A percentile compares a stretch with the other conserved stretches of the same genome.
These are phyloP conservation scores for Pestalotiopsis sp. DNA, from an alignment of 2,329 filamentous ascomycete species.

Conservation along the genomic window DNA sequence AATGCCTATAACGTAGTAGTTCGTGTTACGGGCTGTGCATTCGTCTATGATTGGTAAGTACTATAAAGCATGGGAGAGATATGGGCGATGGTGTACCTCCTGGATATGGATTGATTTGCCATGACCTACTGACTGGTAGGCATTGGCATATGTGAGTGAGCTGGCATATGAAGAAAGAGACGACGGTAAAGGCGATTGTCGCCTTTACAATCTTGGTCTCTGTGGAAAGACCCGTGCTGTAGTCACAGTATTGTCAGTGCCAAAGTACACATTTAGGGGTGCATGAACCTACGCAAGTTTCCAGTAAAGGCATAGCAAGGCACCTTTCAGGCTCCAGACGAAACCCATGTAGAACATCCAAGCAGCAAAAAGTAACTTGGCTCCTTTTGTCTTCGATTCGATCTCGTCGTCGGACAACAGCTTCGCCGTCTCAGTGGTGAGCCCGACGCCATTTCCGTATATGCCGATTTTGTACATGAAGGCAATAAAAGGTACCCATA, in stretches of 20 bases:
- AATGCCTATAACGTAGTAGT: conserved; percentile 11
- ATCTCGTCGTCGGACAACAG: background rate
- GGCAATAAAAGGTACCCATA: background rate
- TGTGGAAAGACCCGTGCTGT: background rate
- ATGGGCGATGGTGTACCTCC: background rate
- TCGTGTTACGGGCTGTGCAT: conserved; percentile 12
- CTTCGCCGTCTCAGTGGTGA: conserved; percentile 1
- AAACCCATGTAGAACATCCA: conserved; percentile 13
- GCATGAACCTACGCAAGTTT: background rate
- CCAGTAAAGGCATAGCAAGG: conserved; percentile 6
- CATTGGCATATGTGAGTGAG: conserved; percentile 10
- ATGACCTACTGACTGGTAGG: conserved; percentile 12
- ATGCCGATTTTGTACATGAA: background rate
- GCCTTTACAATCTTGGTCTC: conserved; percentile 7
- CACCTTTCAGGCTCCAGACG: conserved; percentile 12
- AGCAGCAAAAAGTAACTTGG: conserved; percentile 3
- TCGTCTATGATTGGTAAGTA: conserved; percentile 1
- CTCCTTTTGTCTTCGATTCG: background rate
- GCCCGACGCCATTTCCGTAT: conserved; percentile 2
- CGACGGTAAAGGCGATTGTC: background rate
- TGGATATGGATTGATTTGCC: conserved; percentile 14
- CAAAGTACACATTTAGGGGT: background rate
- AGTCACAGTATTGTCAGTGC: background rate
- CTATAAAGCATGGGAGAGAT: background rate
- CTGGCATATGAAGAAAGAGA: conserved; percentile 1